Evolutionary conservation across 495 filamentous ascomycete genomes (phyloP).

Genomic region (Annulohypoxylon bovei): DNA sequence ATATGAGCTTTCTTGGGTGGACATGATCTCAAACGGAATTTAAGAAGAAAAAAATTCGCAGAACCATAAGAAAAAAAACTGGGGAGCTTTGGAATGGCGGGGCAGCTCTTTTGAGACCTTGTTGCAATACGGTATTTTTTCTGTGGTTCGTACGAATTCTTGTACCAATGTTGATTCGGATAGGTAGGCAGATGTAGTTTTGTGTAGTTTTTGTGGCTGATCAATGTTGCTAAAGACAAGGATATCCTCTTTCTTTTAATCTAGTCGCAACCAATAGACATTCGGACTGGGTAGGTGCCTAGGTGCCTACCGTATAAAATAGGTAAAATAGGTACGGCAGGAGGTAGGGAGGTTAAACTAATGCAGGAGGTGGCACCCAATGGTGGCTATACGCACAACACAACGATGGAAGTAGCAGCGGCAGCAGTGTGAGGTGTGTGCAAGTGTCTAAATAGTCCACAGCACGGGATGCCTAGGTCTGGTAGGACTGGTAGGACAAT

Average conservation of each 20-base stretch:
- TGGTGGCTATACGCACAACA: constrained; percentile 29
- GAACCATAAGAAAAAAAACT: constrained; percentile 41
- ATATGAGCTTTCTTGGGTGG: constrained; percentile 56
- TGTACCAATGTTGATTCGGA: constrained; percentile 6
- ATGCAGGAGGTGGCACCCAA: constrained; percentile 42
- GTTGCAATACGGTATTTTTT: constrained; percentile 18
- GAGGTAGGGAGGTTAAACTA: constrained; percentile 33
- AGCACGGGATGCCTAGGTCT: background rate
- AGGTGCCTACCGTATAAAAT: constrained; percentile 17
- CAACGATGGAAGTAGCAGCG: background rate
- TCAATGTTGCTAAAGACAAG: constrained; percentile 21
- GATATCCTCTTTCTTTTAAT: constrained; percentile 15
- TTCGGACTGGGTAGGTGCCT: constrained; percentile 3
- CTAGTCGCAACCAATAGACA: constrained; percentile 25
- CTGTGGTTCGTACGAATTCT: background rate
- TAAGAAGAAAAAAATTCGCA: constrained; percentile 40
- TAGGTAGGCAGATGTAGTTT: constrained; percentile 6
- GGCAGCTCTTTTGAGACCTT: constrained; percentile 39
- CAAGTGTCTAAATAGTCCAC: constrained; percentile 28
- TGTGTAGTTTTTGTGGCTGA: constrained; percentile 27
- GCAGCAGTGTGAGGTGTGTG: constrained; percentile 19
- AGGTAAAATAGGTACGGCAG: constrained; percentile 25
- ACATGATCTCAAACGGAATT: constrained; percentile 51
- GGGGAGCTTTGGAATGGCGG: constrained; percentile 40
- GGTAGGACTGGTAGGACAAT: background rate